phyloP scores from a whole-genome alignment of 768 basidiomycete species.

The Lactarius sp. region DNA sequence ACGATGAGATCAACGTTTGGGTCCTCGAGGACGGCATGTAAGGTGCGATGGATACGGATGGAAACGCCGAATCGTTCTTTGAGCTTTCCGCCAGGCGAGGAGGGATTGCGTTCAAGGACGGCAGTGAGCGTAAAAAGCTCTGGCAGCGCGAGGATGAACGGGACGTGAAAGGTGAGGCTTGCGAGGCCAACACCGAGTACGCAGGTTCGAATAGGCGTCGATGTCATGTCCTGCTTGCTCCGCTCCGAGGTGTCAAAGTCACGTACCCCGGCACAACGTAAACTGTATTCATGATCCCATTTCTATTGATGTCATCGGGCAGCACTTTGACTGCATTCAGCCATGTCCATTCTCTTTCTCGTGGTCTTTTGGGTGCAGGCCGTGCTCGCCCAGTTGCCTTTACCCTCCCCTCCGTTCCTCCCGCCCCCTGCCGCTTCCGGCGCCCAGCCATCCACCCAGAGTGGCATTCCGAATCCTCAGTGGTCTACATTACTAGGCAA shows the following conservation, averaged over 20 bases:
- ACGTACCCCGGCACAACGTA: too few relatives aligned
- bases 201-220: slow-evolving; percentile 57
- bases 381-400: slow-evolving; percentile 50
- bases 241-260: too few relatives aligned
- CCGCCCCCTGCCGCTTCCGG: slow-evolving; percentile 59
- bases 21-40: slow-evolving; percentile 60
- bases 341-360: background rate
- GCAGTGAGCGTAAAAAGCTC: slow-evolving; percentile 64
- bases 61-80: slow-evolving; percentile 58
- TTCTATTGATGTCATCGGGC: too few relatives aligned
- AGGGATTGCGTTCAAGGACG: slow-evolving; percentile 71
- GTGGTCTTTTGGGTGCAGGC: slow-evolving; percentile 28
- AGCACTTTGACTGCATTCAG: background rate
- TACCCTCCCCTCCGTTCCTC: slow-evolving; percentile 59
- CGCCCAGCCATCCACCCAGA: slow-evolving; percentile 39
- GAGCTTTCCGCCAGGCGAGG: slow-evolving; percentile 55
- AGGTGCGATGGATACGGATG: slow-evolving; percentile 49
- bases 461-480: slow-evolving; percentile 56
- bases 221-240: background rate
- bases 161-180: slow-evolving; percentile 74
- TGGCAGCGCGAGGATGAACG: slow-evolving; percentile 70
- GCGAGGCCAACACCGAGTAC: slow-evolving; percentile 71
- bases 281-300: too few relatives aligned
- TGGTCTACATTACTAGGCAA: slow-evolving; percentile 82
- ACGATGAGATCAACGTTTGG: slow-evolving; percentile 62